A percentile compares a stretch with the other conserved stretches of the same genome.
Evolutionary conservation across 2,329 filamentous ascomycete species (phyloP).

Genomic region (Chaetomium sp.): DNA sequence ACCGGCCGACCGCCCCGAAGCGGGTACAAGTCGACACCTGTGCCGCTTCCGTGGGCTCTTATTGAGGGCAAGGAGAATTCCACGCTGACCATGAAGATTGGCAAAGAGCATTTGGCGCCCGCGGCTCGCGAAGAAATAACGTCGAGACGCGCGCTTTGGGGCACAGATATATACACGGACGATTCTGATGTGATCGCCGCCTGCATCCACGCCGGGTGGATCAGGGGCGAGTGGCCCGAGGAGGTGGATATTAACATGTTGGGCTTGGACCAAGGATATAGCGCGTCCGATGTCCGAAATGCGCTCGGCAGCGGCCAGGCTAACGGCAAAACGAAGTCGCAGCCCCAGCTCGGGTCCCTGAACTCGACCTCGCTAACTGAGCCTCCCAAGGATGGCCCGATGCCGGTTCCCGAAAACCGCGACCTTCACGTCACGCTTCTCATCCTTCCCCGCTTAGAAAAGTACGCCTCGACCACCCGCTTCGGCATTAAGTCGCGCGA

Average conservation of each 20-base stretch:
- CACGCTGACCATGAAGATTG: constrained; percentile 81
- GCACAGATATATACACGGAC: constrained; percentile 89
- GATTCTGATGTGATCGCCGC: constrained; percentile 91
- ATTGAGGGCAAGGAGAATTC: constrained; percentile 76
- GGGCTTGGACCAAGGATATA: constrained; percentile 40
- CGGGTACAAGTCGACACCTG: constrained; percentile 48
- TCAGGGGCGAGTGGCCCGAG: constrained; percentile 79
- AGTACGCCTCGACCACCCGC: constrained; percentile 67
- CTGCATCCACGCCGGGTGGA: constrained; percentile 88
- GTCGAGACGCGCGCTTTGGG: constrained; percentile 74
- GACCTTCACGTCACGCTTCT: constrained; percentile 85
- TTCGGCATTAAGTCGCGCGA: constrained; percentile 77
- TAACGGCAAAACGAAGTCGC: background rate
- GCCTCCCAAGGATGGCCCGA: constrained; percentile 55
- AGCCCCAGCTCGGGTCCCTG: constrained; percentile 10
- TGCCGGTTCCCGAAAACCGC: constrained; percentile 57
- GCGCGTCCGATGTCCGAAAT: constrained; percentile 19
- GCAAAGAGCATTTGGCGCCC: constrained; percentile 66
- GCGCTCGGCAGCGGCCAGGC: constrained; percentile 28
- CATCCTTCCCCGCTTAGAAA: constrained; percentile 70
- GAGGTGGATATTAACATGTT: constrained; percentile 67
- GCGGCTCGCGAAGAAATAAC: constrained; percentile 77
- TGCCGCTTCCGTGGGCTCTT: constrained; percentile 67
- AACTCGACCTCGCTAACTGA: constrained; percentile 39
- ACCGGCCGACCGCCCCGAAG: constrained; percentile 37